phyloP scores from a whole-genome alignment of 2,329 filamentous ascomycete species.

The Grosmannia huntii region DNA sequence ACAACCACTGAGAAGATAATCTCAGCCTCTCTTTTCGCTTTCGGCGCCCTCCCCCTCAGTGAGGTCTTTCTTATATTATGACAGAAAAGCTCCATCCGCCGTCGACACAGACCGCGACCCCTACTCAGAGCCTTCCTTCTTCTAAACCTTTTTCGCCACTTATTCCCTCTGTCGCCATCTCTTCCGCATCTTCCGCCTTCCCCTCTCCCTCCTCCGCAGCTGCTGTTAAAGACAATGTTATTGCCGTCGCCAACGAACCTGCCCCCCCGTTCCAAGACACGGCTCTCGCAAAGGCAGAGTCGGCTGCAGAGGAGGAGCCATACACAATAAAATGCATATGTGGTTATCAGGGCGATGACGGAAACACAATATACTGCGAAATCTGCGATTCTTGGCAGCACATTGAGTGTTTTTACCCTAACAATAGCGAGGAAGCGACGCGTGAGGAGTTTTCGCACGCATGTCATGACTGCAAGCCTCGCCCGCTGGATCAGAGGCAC shows the following conservation, averaged over 20 bases:
- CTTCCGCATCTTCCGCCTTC: not conserved
- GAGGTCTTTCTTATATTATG: constrained; percentile 45
- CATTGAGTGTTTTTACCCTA: constrained; percentile 85
- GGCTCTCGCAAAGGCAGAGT: constrained; percentile 30
- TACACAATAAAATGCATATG: constrained; percentile 99
- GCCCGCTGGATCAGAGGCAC: constrained; percentile 57
- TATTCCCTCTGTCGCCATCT: not conserved
- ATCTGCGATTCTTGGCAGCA: constrained; percentile 96
- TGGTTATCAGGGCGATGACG: constrained; percentile 85
- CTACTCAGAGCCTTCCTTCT: constrained; percentile 36
- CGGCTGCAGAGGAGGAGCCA: constrained; percentile 58
- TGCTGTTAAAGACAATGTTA: not conserved
- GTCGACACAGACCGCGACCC: constrained; percentile 42
- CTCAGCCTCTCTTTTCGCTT: not conserved
- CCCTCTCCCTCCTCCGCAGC: not conserved
- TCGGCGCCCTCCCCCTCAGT: constrained; percentile 22
- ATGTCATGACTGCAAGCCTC: constrained; percentile 78
- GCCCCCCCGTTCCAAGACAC: not conserved
- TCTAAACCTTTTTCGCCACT: constrained; percentile 16
- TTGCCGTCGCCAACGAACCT: not conserved
- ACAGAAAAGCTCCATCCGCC: constrained; percentile 43
- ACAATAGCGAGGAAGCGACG: constrained; percentile 59
- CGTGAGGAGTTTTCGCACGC: constrained; percentile 65
- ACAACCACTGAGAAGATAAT: constrained; percentile 1
- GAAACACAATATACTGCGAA: constrained; percentile 94